These are phyloP conservation scores for Pyrus hybrid DNA, from an alignment of 331 rosid genomes.

Conservation along the genomic window DNA sequence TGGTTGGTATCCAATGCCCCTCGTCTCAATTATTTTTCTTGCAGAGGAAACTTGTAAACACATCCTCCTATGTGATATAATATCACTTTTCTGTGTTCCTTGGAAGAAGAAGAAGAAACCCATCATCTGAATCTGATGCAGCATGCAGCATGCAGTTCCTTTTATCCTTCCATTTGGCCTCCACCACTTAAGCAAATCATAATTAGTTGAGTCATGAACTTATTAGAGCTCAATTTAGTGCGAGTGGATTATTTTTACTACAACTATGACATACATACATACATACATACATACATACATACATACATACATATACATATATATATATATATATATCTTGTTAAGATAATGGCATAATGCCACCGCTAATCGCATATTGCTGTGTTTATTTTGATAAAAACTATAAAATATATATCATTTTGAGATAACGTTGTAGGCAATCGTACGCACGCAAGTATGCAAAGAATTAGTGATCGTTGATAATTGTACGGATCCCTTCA, in stretches of 20 bases:
- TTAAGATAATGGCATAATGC: too few relatives aligned
- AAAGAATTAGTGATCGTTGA: not conserved
- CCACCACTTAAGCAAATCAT: not conserved
- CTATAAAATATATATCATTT: too few relatives aligned
- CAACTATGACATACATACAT: not conserved
- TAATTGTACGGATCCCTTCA: not conserved
- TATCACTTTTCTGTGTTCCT: constrained; percentile 7
- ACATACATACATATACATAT: too few relatives aligned
- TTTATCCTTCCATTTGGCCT: not conserved
- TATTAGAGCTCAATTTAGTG: not conserved
- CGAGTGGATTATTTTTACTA: not conserved
- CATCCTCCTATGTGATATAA: constrained; percentile 6
- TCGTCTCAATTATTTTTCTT: constrained; percentile 6
- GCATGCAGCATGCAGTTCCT: not conserved
- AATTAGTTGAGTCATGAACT: too few relatives aligned
- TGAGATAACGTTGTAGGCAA: too few relatives aligned
- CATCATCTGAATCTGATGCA: not conserved
- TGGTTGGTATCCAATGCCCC: constrained; percentile 35
- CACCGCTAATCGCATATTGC: too few relatives aligned
- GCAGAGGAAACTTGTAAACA: constrained; percentile 7
- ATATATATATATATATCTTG: too few relatives aligned
- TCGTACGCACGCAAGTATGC: not conserved
- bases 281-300: too few relatives aligned
- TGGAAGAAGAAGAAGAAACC: constrained; percentile 2
- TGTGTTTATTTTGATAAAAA: too few relatives aligned